phyloP scores from a whole-genome alignment of 176 grass and related monocot species.

The Cenchrus americanus region DNA sequence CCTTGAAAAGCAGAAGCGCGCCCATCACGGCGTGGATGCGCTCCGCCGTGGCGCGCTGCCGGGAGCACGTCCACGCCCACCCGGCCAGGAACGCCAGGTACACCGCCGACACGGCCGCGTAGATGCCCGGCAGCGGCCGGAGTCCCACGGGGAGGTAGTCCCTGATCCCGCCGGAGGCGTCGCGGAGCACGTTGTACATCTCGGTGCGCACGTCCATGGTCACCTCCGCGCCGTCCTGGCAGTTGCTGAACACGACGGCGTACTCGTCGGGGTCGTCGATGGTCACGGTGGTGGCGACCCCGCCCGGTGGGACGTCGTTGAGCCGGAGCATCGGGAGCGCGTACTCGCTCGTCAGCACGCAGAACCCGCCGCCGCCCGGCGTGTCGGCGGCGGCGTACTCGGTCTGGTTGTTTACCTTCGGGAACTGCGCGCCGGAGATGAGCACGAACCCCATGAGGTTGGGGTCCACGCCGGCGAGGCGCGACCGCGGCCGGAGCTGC shows the following conservation, averaged over 20 bases:
- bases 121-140: constrained; percentile 58
- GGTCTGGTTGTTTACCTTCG: constrained; percentile 50
- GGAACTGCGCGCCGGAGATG: constrained; percentile 46
- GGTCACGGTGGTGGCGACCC: constrained; percentile 36
- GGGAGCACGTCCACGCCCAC: constrained; percentile 51
- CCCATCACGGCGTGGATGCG: constrained; percentile 64
- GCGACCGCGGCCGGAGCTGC: constrained; percentile 27
- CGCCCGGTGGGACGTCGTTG: constrained; percentile 43
- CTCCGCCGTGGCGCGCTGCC: constrained; percentile 42
- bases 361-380: constrained; percentile 35
- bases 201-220: constrained; percentile 72
- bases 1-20: constrained; percentile 78
- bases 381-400: constrained; percentile 43
- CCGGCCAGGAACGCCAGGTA: constrained; percentile 51
- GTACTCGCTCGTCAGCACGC: constrained; percentile 60
- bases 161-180: neutral
- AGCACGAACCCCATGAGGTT: constrained; percentile 69
- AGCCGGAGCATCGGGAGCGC: constrained; percentile 54
- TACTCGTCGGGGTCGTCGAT: constrained; percentile 56
- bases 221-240: constrained; percentile 55
- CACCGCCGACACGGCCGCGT: constrained; percentile 48
- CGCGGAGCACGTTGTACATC: constrained; percentile 61
- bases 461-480: constrained; percentile 32
- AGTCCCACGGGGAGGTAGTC: constrained; percentile 72
- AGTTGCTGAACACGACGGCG: constrained; percentile 64